A percentile compares a stretch with the other conserved stretches of the same genome.
Evolutionary conservation across 1,284 basidiomycete genomes (phyloP).

Genomic region (Trametes sp.): DNA sequence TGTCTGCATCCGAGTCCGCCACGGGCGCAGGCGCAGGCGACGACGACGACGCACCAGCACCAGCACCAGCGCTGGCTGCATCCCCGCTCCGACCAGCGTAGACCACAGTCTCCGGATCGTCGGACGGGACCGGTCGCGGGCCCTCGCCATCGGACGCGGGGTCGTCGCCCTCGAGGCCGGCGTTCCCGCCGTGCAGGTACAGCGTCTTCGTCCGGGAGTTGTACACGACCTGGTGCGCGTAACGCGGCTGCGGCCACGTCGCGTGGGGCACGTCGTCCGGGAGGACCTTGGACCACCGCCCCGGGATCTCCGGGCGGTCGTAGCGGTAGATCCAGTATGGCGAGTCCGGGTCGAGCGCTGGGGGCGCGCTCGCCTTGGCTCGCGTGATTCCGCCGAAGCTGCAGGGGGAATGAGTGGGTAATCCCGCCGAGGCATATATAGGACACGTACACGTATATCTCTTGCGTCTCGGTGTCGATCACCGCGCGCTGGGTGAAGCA

Average conservation of each 20-base stretch:
- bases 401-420: not conserved
- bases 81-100: no score
- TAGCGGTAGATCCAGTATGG: constrained; percentile 75
- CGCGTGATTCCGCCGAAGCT: constrained; percentile 70
- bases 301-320: constrained; percentile 53
- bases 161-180: constrained; percentile 46
- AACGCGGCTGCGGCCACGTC: constrained; percentile 51
- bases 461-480: constrained; percentile 65
- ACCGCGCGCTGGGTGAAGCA: constrained; percentile 77
- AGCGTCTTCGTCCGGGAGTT: constrained; percentile 60
- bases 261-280: constrained; percentile 38
- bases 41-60: not conserved
- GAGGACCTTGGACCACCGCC: constrained; percentile 68
- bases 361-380: constrained; percentile 47
- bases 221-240: constrained; percentile 81
- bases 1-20: constrained; percentile 44
- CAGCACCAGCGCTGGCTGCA: no score
- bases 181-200: constrained; percentile 79
- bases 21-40: constrained; percentile 10
- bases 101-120: not conserved
- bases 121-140: not conserved
- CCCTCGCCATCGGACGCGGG: not conserved
- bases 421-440: not conserved
- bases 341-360: constrained; percentile 54
- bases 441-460: constrained; percentile 73